Percentiles rank a stretch among this genome's conserved stretches.
Conservation (phyloP, 352 stramenopile genomes). For the Pythium periplocum region DNA sequence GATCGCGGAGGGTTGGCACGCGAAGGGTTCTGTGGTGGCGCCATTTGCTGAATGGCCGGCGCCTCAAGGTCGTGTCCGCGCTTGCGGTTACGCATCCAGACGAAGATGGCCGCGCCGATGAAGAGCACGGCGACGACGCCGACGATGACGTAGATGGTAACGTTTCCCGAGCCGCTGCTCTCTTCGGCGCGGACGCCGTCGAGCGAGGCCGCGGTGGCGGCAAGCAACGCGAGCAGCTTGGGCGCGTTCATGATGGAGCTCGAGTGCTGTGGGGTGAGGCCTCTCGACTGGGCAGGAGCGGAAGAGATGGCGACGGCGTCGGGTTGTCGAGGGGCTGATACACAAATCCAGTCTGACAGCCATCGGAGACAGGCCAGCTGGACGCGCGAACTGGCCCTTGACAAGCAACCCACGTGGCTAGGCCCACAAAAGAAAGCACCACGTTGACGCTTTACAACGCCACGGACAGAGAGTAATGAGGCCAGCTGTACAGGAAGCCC, state of each 20-base stretch:
- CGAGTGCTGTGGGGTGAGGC: no score
- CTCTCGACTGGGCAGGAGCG: no score
- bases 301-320: no score
- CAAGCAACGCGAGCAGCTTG: slow-evolving; percentile 9
- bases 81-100: slow-evolving; percentile 35
- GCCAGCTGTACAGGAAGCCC: no score
- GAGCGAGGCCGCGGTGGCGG: slow-evolving; percentile 4
- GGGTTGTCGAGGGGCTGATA: no score
- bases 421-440: no score
- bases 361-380: no score
- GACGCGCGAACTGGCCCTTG: no score
- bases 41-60: background rate
- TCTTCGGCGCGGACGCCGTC: slow-evolving; percentile 9
- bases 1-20: background rate
- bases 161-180: slow-evolving; percentile 21
- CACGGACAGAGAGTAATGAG: no score
- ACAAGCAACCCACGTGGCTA: no score
- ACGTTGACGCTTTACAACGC: no score
- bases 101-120: slow-evolving; percentile 40
- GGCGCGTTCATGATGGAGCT: slow-evolving; percentile 3
- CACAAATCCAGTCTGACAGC: no score
- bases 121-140: slow-evolving; percentile 52
- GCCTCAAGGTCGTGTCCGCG: background rate
- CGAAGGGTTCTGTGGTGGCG: background rate
- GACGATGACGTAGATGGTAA: slow-evolving; percentile 55